These are phyloP conservation scores for Daphne laureola DNA, from an alignment of 441 rosid genomes.

Conservation along the genomic window DNA sequence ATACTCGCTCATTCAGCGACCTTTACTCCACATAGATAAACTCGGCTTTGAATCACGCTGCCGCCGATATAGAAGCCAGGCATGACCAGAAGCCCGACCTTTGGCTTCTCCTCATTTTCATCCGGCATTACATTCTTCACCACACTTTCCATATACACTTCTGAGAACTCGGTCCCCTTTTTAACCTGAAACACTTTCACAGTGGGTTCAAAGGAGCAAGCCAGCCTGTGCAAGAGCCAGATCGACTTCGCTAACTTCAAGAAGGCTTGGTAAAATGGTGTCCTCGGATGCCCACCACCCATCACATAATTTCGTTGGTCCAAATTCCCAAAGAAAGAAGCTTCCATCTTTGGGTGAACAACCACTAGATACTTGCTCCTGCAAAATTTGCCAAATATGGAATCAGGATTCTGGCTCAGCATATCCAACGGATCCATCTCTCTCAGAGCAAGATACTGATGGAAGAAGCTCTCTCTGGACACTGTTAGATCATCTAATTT, in stretches of 20 bases:
- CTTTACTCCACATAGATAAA: conserved; percentile 76
- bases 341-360: conserved; percentile 94
- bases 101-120: conserved; percentile 52
- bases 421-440: conserved; percentile 84
- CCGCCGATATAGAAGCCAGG: conserved; percentile 87
- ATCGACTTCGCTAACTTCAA: conserved; percentile 74
- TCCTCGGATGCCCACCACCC: conserved; percentile 92
- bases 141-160: conserved; percentile 82
- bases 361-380: conserved; percentile 64
- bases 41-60: conserved; percentile 70
- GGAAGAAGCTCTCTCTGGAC: conserved; percentile 69
- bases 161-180: conserved; percentile 73
- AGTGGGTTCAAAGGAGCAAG: conserved; percentile 74
- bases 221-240: conserved; percentile 91
- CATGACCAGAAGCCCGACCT: conserved; percentile 84
- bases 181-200: conserved; percentile 74
- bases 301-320: conserved; percentile 72
- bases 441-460: conserved; percentile 58
- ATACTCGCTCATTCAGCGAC: conserved; percentile 43
- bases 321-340: conserved; percentile 86
- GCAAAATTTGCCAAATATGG: conserved; percentile 72
- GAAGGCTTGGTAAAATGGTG: conserved; percentile 88
- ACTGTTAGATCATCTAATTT: conserved; percentile 32
- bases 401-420: conserved; percentile 77
- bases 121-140: conserved; percentile 56